A percentile compares a stretch with the other conserved stretches of the same genome.
Evolutionary conservation across 176 grass and related monocot species (phyloP).

Genomic region (Bromus sterilis): DNA sequence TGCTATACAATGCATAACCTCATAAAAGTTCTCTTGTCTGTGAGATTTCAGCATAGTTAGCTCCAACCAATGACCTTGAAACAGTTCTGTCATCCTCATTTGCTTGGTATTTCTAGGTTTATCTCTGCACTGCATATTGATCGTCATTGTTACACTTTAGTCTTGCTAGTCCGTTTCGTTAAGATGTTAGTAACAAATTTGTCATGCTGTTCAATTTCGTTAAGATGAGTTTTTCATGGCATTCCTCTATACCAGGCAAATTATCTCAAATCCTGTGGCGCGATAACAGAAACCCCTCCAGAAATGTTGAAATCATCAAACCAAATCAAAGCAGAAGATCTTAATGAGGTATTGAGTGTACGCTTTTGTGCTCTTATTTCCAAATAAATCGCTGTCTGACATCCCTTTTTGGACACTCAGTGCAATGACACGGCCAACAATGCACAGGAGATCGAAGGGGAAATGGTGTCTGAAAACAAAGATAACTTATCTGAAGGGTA

Average conservation of each 20-base stretch:
- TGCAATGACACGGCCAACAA: neutral
- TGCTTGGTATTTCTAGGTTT: neutral
- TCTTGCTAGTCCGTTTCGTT: neutral
- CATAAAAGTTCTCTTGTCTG: neutral
- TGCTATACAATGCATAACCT: neutral
- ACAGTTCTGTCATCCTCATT: neutral
- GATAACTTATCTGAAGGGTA: constrained; percentile 27
- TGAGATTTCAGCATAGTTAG: neutral
- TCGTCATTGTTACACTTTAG: neutral
- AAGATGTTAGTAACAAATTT: no score
- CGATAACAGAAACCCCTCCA: constrained; percentile 47
- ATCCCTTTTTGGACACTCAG: constrained; percentile 10
- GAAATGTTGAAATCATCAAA: constrained; percentile 27
- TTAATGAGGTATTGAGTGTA: constrained; percentile 21
- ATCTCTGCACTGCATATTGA: neutral
- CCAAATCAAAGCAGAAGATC: neutral
- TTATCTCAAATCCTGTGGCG: constrained; percentile 64
- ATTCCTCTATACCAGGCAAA: constrained; percentile 38
- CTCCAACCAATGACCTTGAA: neutral
- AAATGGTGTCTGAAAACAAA: neutral
- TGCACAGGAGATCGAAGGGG: neutral
- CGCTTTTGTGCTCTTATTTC: constrained; percentile 12
- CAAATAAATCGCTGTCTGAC: neutral
- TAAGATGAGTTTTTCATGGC: neutral
- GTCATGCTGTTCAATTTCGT: neutral